These are phyloP conservation scores for Bassia scoparia DNA, from an alignment of 148 eudicot genomes.

Conservation along the genomic window DNA sequence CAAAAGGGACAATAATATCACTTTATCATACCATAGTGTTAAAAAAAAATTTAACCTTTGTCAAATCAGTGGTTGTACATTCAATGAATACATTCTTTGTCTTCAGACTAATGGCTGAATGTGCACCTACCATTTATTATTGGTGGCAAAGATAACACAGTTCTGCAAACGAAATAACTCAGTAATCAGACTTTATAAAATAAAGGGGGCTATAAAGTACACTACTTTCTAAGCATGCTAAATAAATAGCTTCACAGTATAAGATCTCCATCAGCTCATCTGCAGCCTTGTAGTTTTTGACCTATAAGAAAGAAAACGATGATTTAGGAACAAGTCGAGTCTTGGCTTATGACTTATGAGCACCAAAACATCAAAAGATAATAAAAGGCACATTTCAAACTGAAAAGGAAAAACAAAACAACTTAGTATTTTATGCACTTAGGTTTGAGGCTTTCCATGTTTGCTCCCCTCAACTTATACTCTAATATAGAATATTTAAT, in stretches of 20 bases:
- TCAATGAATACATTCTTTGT: constrained; percentile 93
- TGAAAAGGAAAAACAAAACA: not conserved
- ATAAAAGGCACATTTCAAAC: too few relatives aligned
- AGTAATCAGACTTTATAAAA: not conserved
- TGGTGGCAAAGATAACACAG: constrained; percentile 90
- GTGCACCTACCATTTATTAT: constrained; percentile 91
- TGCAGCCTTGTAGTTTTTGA: constrained; percentile 60
- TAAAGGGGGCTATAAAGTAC: not conserved
- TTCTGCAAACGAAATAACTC: too few relatives aligned
- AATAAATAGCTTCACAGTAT: too few relatives aligned
- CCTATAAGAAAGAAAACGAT: constrained; percentile 36
- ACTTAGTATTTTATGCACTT: too few relatives aligned
- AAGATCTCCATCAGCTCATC: constrained; percentile 92
- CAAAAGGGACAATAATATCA: not conserved
- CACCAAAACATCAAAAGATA: constrained; percentile 5
- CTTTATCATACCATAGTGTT: constrained; percentile 71
- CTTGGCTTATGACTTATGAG: not conserved
- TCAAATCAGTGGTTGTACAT: constrained; percentile 96
- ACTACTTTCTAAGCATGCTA: not conserved
- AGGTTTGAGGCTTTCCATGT: not conserved
- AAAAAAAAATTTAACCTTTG: constrained; percentile 84
- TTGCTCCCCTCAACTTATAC: too few relatives aligned
- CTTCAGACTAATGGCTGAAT: constrained; percentile 82
- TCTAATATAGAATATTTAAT: too few relatives aligned
- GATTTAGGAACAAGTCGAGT: not conserved